Conservation (phyloP, 495 filamentous ascomycete species). For the Achaetomiella virescens region DNA sequence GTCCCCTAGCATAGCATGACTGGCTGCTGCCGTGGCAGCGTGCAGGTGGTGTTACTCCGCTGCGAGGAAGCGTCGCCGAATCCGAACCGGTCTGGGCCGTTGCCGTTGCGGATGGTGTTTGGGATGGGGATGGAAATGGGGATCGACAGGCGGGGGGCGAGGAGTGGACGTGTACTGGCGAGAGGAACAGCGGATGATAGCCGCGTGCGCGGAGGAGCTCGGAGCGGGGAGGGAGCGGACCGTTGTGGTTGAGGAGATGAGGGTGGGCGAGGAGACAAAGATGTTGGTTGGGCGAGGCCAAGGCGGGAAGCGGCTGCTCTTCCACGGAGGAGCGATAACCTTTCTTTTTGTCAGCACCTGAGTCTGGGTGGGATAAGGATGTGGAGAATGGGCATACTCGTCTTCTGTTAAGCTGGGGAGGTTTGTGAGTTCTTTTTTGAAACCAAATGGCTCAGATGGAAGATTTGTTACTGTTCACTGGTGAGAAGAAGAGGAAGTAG, state of each 20-base stretch:
- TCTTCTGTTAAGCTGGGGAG: conserved; percentile 39
- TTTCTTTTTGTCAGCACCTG: conserved; percentile 8
- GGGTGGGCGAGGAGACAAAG: neutral
- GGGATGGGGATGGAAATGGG: neutral
- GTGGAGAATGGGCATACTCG: conserved; percentile 30
- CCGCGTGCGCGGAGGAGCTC: neutral
- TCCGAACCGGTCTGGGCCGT: neutral
- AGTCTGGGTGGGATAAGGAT: neutral
- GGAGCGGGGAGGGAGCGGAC: neutral
- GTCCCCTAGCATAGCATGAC: neutral
- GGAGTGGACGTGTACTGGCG: neutral
- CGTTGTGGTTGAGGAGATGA: no score
- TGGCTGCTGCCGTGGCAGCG: neutral
- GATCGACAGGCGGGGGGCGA: neutral
- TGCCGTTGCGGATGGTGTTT: neutral
- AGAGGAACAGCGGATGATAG: neutral
- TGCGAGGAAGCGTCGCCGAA: neutral
- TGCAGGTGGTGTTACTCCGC: neutral
- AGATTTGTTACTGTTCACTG: conserved; percentile 17
- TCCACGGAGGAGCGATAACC: conserved; percentile 36
- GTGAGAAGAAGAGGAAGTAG: neutral
- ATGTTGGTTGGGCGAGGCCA: conserved; percentile 22
- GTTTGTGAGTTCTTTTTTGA: conserved; percentile 34
- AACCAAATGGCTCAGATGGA: conserved; percentile 43
- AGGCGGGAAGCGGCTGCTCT: conserved; percentile 36